Percentiles rank a stretch among this genome's conserved stretches.
phyloP scores from a whole-genome alignment of 176 grass and related monocot genomes.

The Oryza punctata region DNA sequence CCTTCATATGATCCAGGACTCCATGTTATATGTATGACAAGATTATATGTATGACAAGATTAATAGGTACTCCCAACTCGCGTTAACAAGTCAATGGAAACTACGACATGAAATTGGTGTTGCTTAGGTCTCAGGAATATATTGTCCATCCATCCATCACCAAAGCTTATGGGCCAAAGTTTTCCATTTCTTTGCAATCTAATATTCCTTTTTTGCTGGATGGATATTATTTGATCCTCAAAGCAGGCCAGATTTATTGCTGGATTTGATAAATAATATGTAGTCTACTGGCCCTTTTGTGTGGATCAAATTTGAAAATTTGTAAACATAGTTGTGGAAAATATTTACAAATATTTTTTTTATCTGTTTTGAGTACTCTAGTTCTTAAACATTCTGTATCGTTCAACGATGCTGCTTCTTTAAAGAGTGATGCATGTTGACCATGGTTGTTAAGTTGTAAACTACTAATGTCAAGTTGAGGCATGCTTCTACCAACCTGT shows the following conservation, averaged over 20 bases:
- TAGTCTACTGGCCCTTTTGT: neutral
- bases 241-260: neutral
- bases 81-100: neutral
- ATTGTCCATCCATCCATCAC: neutral
- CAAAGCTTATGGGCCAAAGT: neutral
- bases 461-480: neutral
- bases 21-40: too few species aligned
- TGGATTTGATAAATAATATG: too few species aligned
- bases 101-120: neutral
- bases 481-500: neutral
- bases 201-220: neutral
- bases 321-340: neutral
- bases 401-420: neutral
- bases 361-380: neutral
- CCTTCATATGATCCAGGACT: too few species aligned
- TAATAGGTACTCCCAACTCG: too few species aligned
- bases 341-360: slow-evolving; percentile 10
- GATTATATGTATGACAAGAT: too few species aligned
- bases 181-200: neutral
- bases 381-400: neutral
- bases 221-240: neutral
- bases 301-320: neutral
- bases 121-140: neutral
- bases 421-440: neutral
- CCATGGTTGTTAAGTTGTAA: neutral